Evolutionary conservation across 1,139 yeast genomes (phyloP).

Genomic region (Kodamaea anthophila): DNA sequence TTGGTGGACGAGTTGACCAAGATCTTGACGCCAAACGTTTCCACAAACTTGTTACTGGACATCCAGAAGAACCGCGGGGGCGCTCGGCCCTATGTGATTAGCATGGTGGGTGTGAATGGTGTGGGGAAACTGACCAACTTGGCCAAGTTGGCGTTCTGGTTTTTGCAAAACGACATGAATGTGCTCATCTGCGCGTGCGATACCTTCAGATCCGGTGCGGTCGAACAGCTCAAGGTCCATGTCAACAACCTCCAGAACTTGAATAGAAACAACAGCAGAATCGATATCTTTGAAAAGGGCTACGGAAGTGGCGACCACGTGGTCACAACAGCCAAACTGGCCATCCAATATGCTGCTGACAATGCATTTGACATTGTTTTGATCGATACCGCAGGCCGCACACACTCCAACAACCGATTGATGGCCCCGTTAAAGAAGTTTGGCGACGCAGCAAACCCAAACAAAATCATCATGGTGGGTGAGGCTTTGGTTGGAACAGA

Average conservation of each 20-base stretch:
- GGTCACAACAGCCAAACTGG: conserved; percentile 91
- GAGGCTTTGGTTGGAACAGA: conserved; percentile 98
- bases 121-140: conserved; percentile 96
- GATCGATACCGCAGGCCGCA: conserved; percentile 96
- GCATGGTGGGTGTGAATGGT: conserved; percentile 97
- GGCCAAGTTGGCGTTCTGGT: conserved; percentile 93
- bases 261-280: conserved; percentile 43
- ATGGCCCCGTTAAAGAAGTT: conserved; percentile 96
- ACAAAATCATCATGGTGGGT: conserved; percentile 96
- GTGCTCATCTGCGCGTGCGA: conserved; percentile 96
- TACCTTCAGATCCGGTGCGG: conserved; percentile 97
- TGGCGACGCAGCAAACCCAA: conserved; percentile 93
- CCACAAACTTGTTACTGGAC: conserved; percentile 81
- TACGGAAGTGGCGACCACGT: conserved; percentile 94
- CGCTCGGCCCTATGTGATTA: conserved; percentile 75
- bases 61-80: conserved; percentile 49
- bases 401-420: conserved; percentile 89
- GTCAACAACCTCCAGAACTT: conserved; percentile 70
- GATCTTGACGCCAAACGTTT: conserved; percentile 86
- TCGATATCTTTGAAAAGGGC: conserved; percentile 88
- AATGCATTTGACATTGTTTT: conserved; percentile 72
- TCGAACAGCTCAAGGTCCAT: conserved; percentile 91
- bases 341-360: conserved; percentile 68
- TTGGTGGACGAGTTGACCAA: conserved; percentile 73
- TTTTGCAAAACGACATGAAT: conserved; percentile 78